These are phyloP conservation scores for Saccharomycopsis schoenii DNA, from an alignment of 805 yeast genomes.

Conservation along the genomic window DNA sequence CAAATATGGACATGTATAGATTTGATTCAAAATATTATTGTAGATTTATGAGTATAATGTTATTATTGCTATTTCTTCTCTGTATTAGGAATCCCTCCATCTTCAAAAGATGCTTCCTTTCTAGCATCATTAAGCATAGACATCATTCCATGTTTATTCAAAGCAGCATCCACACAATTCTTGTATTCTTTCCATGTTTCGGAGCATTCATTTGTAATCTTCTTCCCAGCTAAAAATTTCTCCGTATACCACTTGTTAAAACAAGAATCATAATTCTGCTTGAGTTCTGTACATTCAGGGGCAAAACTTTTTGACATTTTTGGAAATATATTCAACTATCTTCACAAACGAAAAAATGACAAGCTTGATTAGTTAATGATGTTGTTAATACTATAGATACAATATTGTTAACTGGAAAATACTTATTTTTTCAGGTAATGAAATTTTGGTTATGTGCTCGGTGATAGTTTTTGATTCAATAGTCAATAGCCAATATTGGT, in stretches of 20 bases:
- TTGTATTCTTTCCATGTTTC: conserved; percentile 83
- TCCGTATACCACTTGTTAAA: conserved; percentile 94
- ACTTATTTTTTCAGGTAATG: neutral
- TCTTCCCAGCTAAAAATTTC: neutral
- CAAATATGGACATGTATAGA: neutral
- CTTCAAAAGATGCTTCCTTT: conserved; percentile 79
- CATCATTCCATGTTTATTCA: conserved; percentile 66
- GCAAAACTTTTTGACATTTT: conserved; percentile 81
- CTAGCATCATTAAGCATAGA: conserved; percentile 83
- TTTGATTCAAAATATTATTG: neutral
- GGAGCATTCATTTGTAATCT: conserved; percentile 70
- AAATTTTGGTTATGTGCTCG: neutral
- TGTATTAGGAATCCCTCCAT: conserved; percentile 39
- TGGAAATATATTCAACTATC: neutral
- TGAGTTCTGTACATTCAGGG: conserved; percentile 86
- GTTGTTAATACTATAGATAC: neutral
- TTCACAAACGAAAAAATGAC: neutral
- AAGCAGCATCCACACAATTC: conserved; percentile 47
- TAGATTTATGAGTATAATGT: neutral
- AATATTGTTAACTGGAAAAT: neutral
- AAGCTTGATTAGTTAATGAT: neutral
- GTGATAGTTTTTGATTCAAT: neutral
- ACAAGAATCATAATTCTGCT: conserved; percentile 82
- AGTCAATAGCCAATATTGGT: neutral
- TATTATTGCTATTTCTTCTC: neutral